Percentiles rank a stretch among this genome's conserved stretches.
These are phyloP conservation scores for Xylariaceae sp. DNA, from an alignment of 2,329 filamentous ascomycete genomes.

Conservation along the genomic window DNA sequence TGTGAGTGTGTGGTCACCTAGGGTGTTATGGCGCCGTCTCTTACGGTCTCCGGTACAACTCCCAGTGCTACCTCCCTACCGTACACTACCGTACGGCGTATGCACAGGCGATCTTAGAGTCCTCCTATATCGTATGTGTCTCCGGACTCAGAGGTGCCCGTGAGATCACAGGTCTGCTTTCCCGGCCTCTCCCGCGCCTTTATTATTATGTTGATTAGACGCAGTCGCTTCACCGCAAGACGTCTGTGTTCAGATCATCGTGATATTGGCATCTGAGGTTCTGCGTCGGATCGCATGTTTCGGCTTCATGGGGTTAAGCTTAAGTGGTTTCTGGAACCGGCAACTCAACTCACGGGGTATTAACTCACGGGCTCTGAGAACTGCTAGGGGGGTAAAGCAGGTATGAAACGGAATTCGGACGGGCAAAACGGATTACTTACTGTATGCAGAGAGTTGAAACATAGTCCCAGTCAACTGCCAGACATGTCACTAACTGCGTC, in stretches of 20 bases:
- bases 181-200: constrained; percentile 11
- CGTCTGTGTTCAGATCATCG: background rate
- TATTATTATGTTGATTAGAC: constrained; percentile 9
- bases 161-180: background rate
- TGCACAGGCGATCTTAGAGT: background rate
- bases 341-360: background rate
- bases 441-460: background rate
- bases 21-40: background rate
- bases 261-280: constrained; percentile 1
- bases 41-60: background rate
- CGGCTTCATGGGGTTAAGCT: background rate
- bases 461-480: background rate
- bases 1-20: background rate
- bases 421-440: background rate
- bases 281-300: constrained; percentile 4
- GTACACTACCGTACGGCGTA: background rate
- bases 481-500: background rate
- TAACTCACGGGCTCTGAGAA: no score
- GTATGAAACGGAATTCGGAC: no score
- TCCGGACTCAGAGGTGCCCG: background rate
- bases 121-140: background rate
- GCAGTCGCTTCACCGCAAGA: constrained; percentile 18
- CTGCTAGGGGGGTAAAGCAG: background rate
- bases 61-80: background rate
- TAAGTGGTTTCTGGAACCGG: background rate